These are phyloP conservation scores for Leccinum variicolor DNA, from an alignment of 768 basidiomycete species.

Conservation along the genomic window DNA sequence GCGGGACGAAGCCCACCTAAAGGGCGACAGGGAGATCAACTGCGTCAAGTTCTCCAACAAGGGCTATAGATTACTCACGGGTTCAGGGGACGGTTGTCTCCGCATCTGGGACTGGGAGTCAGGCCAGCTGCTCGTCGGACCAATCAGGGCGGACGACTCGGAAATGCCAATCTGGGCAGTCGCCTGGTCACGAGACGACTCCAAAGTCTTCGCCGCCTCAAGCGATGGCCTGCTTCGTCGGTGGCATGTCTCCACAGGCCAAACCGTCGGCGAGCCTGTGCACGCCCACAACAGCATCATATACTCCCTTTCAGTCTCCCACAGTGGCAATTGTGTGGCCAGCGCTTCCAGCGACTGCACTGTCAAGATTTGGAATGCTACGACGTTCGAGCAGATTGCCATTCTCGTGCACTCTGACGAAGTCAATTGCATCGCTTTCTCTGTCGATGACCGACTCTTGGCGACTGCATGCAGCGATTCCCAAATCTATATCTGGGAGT, in stretches of 20 bases:
- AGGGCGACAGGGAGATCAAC: constrained; percentile 24
- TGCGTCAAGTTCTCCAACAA: constrained; percentile 27
- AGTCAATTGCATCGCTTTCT: constrained; percentile 30
- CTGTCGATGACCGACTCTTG: constrained; percentile 27
- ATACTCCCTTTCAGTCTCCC: constrained; percentile 26
- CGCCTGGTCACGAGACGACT: constrained; percentile 30
- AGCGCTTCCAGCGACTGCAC: constrained; percentile 30
- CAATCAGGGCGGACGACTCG: constrained; percentile 16
- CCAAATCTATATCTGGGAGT: constrained; percentile 29
- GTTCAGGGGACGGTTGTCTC: constrained; percentile 27
- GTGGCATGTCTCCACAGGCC: constrained; percentile 23
- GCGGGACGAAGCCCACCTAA: constrained; percentile 20
- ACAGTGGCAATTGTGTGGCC: constrained; percentile 25
- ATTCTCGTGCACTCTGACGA: constrained; percentile 21
- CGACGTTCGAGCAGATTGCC: constrained; percentile 24
- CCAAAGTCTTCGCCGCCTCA: constrained; percentile 25
- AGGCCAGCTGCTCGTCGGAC: constrained; percentile 25
- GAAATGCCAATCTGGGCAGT: constrained; percentile 27
- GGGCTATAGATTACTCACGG: constrained; percentile 25
- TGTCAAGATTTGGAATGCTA: constrained; percentile 30
- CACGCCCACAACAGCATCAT: constrained; percentile 24
- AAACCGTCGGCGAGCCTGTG: constrained; percentile 20
- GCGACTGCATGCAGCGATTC: constrained; percentile 32
- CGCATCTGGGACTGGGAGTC: constrained; percentile 29
- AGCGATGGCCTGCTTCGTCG: constrained; percentile 22